phyloP scores from a whole-genome alignment of 2,329 filamentous ascomycete species.

The Colletotrichum siamense region DNA sequence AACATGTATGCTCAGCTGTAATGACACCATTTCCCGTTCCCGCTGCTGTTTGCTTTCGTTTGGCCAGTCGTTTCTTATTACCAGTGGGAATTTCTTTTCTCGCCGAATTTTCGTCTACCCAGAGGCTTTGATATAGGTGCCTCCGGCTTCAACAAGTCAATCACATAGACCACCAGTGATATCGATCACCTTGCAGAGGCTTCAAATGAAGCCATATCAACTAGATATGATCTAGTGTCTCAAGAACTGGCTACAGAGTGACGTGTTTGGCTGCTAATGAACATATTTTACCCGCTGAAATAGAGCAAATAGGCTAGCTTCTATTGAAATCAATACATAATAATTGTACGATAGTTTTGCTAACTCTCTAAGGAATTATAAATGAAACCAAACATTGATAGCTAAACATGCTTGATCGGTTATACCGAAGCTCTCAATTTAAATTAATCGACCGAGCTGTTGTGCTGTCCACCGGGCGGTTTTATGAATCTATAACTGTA shows the following conservation, averaged over 20 bases:
- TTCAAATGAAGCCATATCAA: neutral
- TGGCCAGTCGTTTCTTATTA: neutral
- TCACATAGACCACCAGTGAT: neutral
- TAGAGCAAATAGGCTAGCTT: neutral
- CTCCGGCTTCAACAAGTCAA: neutral
- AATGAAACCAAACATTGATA: too few species aligned
- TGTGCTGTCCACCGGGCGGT: too few species aligned
- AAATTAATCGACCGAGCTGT: fast-evolving
- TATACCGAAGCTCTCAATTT: too few species aligned
- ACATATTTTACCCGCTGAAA: neutral
- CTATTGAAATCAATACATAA: fast-evolving
- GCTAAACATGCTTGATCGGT: too few species aligned
- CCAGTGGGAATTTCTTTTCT: neutral
- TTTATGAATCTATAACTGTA: too few species aligned
- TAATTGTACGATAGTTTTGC: fast-evolving
- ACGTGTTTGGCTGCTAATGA: neutral
- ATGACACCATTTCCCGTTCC: neutral
- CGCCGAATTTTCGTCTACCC: neutral
- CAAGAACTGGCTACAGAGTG: neutral
- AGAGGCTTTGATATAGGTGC: neutral
- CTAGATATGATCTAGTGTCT: neutral
- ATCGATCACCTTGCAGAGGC: neutral
- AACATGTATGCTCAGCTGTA: neutral
- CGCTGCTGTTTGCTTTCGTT: neutral
- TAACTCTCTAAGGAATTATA: neutral